Conservation (phyloP, 192 early-diverging fungal genomes). For the Rhizophagus clarus region DNA sequence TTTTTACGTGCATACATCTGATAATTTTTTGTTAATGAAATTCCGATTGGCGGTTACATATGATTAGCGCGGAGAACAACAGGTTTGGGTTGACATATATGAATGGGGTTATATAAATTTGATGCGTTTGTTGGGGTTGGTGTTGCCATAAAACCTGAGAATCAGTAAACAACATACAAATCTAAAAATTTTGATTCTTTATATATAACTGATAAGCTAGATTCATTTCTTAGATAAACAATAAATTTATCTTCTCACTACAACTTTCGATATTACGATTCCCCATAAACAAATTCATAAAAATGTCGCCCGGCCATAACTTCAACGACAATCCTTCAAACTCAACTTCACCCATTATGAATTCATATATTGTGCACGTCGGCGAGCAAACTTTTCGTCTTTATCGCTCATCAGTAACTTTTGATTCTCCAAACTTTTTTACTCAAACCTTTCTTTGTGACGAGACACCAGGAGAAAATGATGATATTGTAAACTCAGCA, state of each 20-base stretch:
- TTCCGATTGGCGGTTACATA: background rate
- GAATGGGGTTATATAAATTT: background rate
- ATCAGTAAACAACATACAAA: background rate
- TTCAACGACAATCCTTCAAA: constrained; percentile 6
- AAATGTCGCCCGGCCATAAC: constrained; percentile 20
- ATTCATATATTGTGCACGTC: constrained; percentile 28
- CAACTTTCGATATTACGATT: no score
- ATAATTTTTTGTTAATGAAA: no score
- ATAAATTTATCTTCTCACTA: background rate
- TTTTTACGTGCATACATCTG: no score
- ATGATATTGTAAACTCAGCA: background rate
- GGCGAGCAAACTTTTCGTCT: constrained; percentile 29
- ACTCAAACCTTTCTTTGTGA: constrained; percentile 24
- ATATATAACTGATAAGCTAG: no score
- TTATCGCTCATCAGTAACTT: constrained; percentile 27
- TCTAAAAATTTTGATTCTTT: background rate
- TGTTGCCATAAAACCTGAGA: background rate
- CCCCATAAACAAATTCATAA: background rate
- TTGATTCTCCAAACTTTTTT: constrained; percentile 30
- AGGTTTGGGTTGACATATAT: background rate
- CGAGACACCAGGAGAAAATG: constrained; percentile 1
- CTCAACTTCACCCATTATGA: constrained; percentile 3
- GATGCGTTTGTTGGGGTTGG: background rate
- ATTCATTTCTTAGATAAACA: no score
- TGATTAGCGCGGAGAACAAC: background rate